Conservation (phyloP, 2,329 filamentous ascomycete genomes). For the Acrodontium crateriforme region DNA sequence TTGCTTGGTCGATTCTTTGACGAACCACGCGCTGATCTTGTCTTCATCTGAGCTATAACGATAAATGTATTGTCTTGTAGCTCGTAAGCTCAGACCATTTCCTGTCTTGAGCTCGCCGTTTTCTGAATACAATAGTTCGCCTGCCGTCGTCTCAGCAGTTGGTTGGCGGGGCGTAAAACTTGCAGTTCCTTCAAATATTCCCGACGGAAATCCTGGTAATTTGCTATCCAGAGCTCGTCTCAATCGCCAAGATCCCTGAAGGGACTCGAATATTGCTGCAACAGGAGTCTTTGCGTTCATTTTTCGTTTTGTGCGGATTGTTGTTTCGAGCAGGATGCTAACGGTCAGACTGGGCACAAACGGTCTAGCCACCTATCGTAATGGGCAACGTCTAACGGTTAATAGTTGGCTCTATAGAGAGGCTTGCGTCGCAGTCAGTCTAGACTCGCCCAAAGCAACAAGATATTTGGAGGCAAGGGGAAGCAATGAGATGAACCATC, state of each 20-base stretch:
- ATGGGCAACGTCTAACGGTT: too few species aligned
- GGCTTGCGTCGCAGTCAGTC: too few species aligned
- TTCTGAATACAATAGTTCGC: conserved; percentile 22
- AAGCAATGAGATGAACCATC: too few species aligned
- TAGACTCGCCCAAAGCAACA: too few species aligned
- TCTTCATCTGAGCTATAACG: conserved; percentile 53
- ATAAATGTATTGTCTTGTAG: conserved; percentile 58
- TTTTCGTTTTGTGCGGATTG: too few species aligned
- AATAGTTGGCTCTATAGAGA: too few species aligned
- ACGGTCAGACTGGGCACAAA: too few species aligned
- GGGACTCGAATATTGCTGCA: conserved; percentile 18
- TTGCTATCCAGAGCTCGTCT: conserved; percentile 18
- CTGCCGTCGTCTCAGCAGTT: conserved; percentile 14
- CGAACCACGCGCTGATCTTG: conserved; percentile 60
- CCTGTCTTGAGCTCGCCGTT: conserved; percentile 23
- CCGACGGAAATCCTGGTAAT: conserved; percentile 22
- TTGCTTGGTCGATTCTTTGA: conserved; percentile 47
- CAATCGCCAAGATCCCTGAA: conserved; percentile 22
- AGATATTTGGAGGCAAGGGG: too few species aligned
- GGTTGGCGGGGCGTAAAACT: conserved; percentile 20
- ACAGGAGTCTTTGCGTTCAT: conserved; percentile 12
- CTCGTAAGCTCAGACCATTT: conserved; percentile 37
- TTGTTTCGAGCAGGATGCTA: too few species aligned
- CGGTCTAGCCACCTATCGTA: too few species aligned
- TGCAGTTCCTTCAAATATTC: conserved; percentile 22